Percentiles rank a stretch among this genome's conserved stretches.
Evolutionary conservation across 768 basidiomycete species (phyloP).

Genomic region (Mycena crocata): DNA sequence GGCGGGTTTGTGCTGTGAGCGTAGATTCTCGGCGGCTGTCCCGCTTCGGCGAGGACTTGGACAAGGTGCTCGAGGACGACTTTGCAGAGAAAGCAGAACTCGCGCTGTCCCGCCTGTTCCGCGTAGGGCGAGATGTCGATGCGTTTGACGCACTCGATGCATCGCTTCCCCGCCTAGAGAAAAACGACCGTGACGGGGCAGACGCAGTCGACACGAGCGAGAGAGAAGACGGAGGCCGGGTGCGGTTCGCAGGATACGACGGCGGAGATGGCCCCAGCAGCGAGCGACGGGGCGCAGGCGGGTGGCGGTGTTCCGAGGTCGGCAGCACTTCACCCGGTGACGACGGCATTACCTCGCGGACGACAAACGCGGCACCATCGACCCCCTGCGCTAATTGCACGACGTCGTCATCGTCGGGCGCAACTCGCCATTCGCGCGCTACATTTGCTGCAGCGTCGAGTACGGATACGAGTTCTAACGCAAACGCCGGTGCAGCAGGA

Average conservation of each 20-base stretch:
- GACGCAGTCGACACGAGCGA: constrained; percentile 5
- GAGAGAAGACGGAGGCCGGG: neutral
- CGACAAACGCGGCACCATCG: constrained; percentile 47
- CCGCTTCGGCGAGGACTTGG: neutral
- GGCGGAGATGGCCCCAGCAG: neutral
- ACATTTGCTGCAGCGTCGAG: constrained; percentile 55
- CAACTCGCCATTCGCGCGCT: constrained; percentile 43
- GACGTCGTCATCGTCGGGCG: constrained; percentile 30
- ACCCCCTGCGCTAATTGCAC: constrained; percentile 49
- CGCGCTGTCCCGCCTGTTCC: neutral
- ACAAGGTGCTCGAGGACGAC: neutral
- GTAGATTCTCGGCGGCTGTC: neutral
- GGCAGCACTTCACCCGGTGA: neutral
- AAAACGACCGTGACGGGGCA: no score
- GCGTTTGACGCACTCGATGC: no score
- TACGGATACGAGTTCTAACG: constrained; percentile 53
- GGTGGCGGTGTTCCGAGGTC: constrained; percentile 12
- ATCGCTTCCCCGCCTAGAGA: no score
- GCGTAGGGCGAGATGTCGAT: no score
- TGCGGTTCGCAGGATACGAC: neutral
- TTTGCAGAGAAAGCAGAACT: neutral
- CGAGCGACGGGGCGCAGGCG: neutral
- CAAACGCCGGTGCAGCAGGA: constrained; percentile 48
- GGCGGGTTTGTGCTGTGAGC: constrained; percentile 29
- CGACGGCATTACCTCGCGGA: constrained; percentile 36